Percentiles rank a stretch among this genome's conserved stretches.
These are phyloP conservation scores for Candida labiduridarum DNA, from an alignment of 1,139 yeast genomes.

Conservation along the genomic window DNA sequence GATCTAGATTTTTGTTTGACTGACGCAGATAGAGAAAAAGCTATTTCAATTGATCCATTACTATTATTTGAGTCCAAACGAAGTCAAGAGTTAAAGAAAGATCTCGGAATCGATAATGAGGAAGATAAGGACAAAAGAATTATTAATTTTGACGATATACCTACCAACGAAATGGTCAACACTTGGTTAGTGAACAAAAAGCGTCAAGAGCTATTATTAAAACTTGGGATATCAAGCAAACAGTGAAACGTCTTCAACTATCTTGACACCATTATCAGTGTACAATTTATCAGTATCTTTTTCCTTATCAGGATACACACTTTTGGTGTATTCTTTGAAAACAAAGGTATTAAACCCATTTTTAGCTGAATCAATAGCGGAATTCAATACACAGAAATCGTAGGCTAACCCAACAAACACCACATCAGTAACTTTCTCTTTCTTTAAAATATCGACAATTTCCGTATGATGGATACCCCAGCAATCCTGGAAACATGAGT, in stretches of 20 bases:
- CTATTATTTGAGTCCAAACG: constrained; percentile 25
- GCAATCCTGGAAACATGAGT: constrained; percentile 83
- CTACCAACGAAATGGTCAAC: constrained; percentile 45
- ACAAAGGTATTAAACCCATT: constrained; percentile 68
- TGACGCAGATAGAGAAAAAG: neutral
- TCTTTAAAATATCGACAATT: constrained; percentile 48
- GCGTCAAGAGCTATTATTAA: constrained; percentile 44
- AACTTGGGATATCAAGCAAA: constrained; percentile 20
- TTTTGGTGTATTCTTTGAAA: constrained; percentile 49
- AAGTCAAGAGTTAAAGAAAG: constrained; percentile 13
- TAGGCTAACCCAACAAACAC: constrained; percentile 81
- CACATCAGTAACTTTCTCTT: constrained; percentile 56
- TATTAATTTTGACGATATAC: constrained; percentile 23
- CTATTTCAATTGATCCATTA: constrained; percentile 13
- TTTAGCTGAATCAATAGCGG: constrained; percentile 67
- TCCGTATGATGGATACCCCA: constrained; percentile 78
- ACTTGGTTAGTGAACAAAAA: constrained; percentile 48
- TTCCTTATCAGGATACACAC: constrained; percentile 37
- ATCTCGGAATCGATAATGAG: neutral
- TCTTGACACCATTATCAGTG: constrained; percentile 28
- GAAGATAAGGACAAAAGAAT: neutral
- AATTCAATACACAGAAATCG: constrained; percentile 80
- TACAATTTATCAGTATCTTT: constrained; percentile 32
- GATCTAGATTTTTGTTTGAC: too few species aligned
- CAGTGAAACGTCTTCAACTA: constrained; percentile 17